Evolutionary conservation across 495 filamentous ascomycete genomes (phyloP).

Genomic region (Penicillium lividum): DNA sequence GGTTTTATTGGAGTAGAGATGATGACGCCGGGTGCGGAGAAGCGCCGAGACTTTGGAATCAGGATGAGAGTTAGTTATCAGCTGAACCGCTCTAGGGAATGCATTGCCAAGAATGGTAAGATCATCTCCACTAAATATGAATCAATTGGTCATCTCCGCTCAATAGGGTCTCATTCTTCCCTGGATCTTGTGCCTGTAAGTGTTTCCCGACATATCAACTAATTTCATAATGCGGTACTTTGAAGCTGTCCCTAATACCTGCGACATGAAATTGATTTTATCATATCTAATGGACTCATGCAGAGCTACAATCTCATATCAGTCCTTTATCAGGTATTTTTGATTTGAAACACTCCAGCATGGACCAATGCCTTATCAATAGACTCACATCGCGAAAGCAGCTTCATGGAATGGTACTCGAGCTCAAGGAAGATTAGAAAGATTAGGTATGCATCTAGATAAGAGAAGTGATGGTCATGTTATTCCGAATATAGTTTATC

Average conservation of each 20-base stretch:
- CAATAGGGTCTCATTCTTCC: not conserved
- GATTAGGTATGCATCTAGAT: not conserved
- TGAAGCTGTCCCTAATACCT: not conserved
- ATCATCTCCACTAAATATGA: not conserved
- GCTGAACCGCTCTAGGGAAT: not conserved
- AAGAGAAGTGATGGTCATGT: not conserved
- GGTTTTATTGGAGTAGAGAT: conserved; percentile 3
- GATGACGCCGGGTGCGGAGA: conserved; percentile 1
- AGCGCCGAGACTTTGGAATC: not conserved
- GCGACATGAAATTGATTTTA: not conserved
- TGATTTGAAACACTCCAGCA: not conserved
- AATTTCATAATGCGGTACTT: not conserved
- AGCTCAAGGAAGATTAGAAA: not conserved
- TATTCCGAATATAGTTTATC: not conserved
- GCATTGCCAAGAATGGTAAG: not conserved
- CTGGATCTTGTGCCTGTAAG: no score
- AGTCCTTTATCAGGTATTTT: not conserved
- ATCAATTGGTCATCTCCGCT: not conserved
- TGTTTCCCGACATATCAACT: not conserved
- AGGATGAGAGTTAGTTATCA: not conserved
- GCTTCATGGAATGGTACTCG: not conserved
- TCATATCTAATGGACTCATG: not conserved
- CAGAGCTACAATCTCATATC: not conserved
- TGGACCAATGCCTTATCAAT: not conserved
- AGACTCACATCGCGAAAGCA: not conserved